These are phyloP conservation scores for Fusarium transvaalense DNA, from an alignment of 2,329 filamentous ascomycete species.

Conservation along the genomic window DNA sequence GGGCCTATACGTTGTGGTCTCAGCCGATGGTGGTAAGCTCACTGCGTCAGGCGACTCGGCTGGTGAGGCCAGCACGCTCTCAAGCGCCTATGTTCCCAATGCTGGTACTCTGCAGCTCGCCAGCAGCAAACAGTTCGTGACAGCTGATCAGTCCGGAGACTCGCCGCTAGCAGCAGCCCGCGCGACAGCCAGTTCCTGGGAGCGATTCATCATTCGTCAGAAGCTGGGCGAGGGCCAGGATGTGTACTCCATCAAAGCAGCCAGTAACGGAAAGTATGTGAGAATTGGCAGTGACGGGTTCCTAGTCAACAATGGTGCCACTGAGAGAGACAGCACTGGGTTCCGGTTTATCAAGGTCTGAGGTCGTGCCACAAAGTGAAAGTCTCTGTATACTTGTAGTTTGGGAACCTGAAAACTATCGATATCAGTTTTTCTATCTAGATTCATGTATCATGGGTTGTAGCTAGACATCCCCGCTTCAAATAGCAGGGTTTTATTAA, in stretches of 20 bases:
- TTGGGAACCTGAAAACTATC: no score
- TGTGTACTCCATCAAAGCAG: neutral
- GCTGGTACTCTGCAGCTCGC: neutral
- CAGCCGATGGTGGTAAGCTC: neutral
- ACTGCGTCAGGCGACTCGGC: neutral
- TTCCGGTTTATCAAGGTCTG: neutral
- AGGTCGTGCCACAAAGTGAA: neutral
- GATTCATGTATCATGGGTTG: no score
- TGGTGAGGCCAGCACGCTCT: neutral
- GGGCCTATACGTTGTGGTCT: neutral
- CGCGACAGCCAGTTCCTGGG: neutral
- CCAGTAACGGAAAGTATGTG: conserved; percentile 4
- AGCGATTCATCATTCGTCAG: neutral
- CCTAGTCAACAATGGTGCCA: neutral
- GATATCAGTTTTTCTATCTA: no score
- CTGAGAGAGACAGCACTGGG: neutral
- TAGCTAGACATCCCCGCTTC: no score
- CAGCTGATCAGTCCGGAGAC: neutral
- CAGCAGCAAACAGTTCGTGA: neutral
- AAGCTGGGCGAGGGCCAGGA: neutral
- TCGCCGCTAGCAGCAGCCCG: neutral
- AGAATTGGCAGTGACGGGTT: neutral
- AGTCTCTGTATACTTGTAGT: no score
- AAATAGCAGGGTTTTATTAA: no score
- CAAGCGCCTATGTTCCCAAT: neutral